Base-by-base conservation (phyloP, 1,284 basidiomycete genomes). In the Boletus subluridellus region DNA sequence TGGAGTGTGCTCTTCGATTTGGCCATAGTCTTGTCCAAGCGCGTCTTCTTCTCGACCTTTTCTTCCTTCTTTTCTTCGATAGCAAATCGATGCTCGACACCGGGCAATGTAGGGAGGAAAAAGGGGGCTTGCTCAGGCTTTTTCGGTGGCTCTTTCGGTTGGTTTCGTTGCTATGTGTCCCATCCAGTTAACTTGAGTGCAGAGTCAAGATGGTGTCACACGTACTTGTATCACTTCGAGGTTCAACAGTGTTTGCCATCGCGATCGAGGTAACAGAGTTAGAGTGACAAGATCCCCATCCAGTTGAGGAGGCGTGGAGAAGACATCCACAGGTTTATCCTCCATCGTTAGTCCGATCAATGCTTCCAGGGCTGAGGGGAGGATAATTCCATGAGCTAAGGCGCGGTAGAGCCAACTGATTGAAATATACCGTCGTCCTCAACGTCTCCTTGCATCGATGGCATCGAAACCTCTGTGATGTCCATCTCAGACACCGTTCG, bases 211-310 rank as follows among this genome's bases (percentile, higher is more conserved):
- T 49, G 24, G 15, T 32, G 15, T 44, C 21, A 55, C 61, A 67
- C 81, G 60, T 67, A 89, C 90, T 75, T 94, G 91, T 67, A 99
- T 98, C 39, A 94, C 88, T 66, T 99, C 97, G 38, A 99, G 81
- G 70, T 98, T 98, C 58, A 99, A 81, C 24, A 99, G 77, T 0
- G 97, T 96, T 75, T 97, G 93, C 97, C 97, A 99, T 65, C 93
- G 82, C 14, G 94, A 88, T 42, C 95, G 87, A 17, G 97, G 96
- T 54, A 99, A 83, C 30, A 95, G 80, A 5, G 95, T 96, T 15
- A 99, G 78, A 0, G 97, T 99, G 51, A 98, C 83, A 14, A 98
- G 82, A 11, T 93, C 90, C 49, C 88, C 90, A 54, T 89, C 85
- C 7, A 97, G 77, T 69, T 95, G 91, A 42, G 89, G 84, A n/a